A percentile compares a stretch with the other conserved stretches of the same genome.
Conservation (phyloP, 139 green algal genomes). For the Chlorella ohadii region DNA sequence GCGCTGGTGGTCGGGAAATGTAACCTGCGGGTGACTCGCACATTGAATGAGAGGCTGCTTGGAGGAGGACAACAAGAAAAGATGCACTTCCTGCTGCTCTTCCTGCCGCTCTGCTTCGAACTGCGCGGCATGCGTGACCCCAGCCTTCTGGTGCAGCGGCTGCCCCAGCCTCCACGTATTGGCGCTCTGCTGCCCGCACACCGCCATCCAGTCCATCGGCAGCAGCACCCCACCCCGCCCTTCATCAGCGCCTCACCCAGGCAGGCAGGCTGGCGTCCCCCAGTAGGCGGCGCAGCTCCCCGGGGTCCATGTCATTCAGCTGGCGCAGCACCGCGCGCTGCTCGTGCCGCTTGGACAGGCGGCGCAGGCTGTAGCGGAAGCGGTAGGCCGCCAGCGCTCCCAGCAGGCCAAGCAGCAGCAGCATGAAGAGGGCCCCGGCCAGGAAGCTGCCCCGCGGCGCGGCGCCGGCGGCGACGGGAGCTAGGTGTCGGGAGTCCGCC, state of each 20-base stretch:
- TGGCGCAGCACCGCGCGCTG: conserved; percentile 12
- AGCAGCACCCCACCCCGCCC: background rate
- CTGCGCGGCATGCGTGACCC: no score
- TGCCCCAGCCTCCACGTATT: no score
- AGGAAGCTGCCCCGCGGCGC: no score
- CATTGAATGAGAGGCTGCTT: no score
- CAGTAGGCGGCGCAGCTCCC: conserved; percentile 15
- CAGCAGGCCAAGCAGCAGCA: background rate
- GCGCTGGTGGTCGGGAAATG: conserved; percentile 1
- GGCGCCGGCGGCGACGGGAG: no score
- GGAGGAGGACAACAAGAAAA: background rate
- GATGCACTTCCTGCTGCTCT: background rate
- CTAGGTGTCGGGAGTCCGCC: no score
- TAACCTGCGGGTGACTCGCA: no score
- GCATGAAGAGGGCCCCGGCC: background rate
- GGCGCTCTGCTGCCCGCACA: no score
- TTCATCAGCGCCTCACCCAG: background rate
- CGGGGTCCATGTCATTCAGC: background rate
- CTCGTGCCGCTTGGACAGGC: background rate
- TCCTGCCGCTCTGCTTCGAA: no score
- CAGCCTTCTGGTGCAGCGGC: no score
- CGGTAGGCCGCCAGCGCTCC: background rate
- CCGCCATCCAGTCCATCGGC: no score
- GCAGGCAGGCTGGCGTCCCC: conserved; percentile 5
- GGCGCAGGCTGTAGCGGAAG: background rate